A percentile compares a stretch with the other conserved stretches of the same genome.
Evolutionary conservation across 2,329 filamentous ascomycete species (phyloP).

Genomic region (Aspergillus arachidicola): DNA sequence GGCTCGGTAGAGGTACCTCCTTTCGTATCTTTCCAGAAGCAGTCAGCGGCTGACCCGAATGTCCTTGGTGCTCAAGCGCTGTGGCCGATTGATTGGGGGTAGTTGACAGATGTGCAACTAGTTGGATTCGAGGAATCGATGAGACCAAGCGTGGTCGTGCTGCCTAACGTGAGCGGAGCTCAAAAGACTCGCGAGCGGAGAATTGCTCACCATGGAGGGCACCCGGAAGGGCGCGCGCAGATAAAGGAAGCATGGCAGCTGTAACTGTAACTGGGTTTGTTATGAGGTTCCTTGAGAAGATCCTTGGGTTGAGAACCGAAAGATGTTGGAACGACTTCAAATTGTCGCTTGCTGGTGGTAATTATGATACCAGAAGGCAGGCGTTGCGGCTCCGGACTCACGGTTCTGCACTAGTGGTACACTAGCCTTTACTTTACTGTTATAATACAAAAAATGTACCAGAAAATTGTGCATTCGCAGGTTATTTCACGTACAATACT

Average conservation of each 20-base stretch:
- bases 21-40: slow-evolving; percentile 48
- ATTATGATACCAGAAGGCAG: neutral
- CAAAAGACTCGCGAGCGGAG: neutral
- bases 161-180: slow-evolving; percentile 24
- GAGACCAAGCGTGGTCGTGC: slow-evolving; percentile 33
- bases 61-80: slow-evolving; percentile 41
- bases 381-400: slow-evolving; percentile 2
- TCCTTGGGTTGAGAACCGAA: neutral
- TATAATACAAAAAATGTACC: neutral
- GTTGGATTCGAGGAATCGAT: slow-evolving; percentile 37
- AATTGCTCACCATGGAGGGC: slow-evolving; percentile 30
- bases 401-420: slow-evolving; percentile 19
- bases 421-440: slow-evolving; percentile 9
- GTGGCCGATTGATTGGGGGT: slow-evolving; percentile 48
- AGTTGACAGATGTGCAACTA: slow-evolving; percentile 44
- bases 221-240: slow-evolving; percentile 29
- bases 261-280: neutral
- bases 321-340: neutral
- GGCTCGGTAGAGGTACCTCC: slow-evolving; percentile 52
- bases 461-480: too few species aligned
- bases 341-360: neutral
- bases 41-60: slow-evolving; percentile 38
- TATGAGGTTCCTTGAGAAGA: neutral
- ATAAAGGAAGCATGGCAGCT: slow-evolving; percentile 29
- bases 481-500: neutral